phyloP scores from a whole-genome alignment of 805 yeast species.

The Naumovozyma baii region DNA sequence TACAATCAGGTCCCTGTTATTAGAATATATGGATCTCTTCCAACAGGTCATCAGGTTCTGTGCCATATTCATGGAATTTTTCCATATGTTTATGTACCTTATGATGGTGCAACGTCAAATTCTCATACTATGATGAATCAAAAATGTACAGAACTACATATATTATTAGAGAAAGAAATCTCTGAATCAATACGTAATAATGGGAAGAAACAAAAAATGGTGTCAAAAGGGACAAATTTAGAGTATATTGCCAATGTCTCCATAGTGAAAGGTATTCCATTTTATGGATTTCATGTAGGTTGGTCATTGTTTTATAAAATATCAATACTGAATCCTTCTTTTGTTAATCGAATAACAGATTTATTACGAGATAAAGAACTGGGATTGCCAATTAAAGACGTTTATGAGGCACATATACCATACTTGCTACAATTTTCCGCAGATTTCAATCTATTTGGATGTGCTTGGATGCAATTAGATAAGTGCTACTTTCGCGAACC shows the following conservation, averaged over 20 bases:
- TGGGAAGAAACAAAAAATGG: constrained; percentile 3
- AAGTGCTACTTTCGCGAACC: constrained; percentile 51
- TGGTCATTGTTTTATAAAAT: constrained; percentile 60
- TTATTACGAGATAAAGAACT: constrained; percentile 38
- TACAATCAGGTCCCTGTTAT: constrained; percentile 58
- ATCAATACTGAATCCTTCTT: constrained; percentile 52
- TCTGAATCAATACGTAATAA: constrained; percentile 31
- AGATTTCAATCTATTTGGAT: constrained; percentile 78
- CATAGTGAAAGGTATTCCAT: constrained; percentile 64
- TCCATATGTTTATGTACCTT: constrained; percentile 71
- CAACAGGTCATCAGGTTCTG: constrained; percentile 47
- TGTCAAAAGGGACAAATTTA: constrained; percentile 5
- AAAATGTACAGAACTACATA: constrained; percentile 34
- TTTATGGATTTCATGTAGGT: constrained; percentile 75
- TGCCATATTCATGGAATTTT: constrained; percentile 77
- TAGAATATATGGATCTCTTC: constrained; percentile 64
- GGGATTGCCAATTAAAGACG: constrained; percentile 34
- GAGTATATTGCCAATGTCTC: constrained; percentile 50
- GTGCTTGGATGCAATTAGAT: constrained; percentile 58
- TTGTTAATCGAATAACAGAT: constrained; percentile 45
- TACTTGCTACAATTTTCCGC: constrained; percentile 64
- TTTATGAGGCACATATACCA: constrained; percentile 77
- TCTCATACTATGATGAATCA: constrained; percentile 19
- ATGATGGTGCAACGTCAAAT: constrained; percentile 34
- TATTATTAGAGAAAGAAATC: constrained; percentile 38